Base-by-base conservation (phyloP, 2,329 filamentous ascomycete species). In the Hypoxylon sp. region DNA sequence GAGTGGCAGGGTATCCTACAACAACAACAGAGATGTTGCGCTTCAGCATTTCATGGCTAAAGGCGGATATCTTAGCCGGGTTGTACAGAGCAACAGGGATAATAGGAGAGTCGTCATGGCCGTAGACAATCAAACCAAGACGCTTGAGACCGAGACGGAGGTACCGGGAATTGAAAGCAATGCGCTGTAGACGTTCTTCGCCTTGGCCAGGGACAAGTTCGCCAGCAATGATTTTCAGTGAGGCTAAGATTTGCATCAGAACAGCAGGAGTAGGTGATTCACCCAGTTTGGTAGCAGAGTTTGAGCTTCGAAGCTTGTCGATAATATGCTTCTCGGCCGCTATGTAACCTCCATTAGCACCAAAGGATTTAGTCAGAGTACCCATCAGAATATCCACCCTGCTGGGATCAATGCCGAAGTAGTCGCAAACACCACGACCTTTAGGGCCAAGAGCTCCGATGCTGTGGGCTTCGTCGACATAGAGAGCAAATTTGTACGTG, bases 101-200 rank as follows among this genome's bases (percentile, higher is more conserved):
- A 74, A 99, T 98, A 62, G 96, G 96, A 4, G 94, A 98, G 82
- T 99, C 96, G 77, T 99, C 96, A 79, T 98, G 94, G 68, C 96
- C 96, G 78, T 97, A 98, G 60, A 98, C 91, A 77, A 99, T 99
- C 82, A 94, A 95, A 53, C 96, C 96, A 57, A 99, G 90, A 73
- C 96, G 93, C 86, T 99, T 99, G 76, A 99, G 88, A 72, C 96
- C 96, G 28, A 99, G 90, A 65, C 96, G 93, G n/a, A 99, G 92
- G 79, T 99, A 99, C 50, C 96, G 91, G 21, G 94, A 98, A 86
- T 99, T 99, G 87, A 98, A 99, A 53, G 95, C 94, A 73, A 99
- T 92, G 74, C 96, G 91, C 82, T 98, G 94, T 48, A 99, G 87
- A 71, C 96, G 92, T 83, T 99, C 96, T 80, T 97, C 93, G 63